phyloP scores from a whole-genome alignment of 495 filamentous ascomycete genomes.

The Lasiosphaeris hirsuta region DNA sequence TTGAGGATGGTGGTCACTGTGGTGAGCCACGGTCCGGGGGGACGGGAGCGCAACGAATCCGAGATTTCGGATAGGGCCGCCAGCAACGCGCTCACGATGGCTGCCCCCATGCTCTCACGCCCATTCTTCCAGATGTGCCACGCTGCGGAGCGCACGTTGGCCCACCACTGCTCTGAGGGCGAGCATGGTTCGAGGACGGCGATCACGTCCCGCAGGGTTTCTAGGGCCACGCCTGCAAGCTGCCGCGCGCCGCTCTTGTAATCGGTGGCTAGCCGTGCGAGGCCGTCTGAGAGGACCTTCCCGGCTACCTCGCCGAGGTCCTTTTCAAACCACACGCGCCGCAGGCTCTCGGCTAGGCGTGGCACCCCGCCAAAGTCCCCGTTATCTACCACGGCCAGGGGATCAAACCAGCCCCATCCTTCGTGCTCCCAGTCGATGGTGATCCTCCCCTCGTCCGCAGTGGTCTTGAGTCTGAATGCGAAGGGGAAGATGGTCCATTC shows the following conservation, averaged over 20 bases:
- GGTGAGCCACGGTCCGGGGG: constrained; percentile 27
- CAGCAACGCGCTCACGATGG: constrained; percentile 52
- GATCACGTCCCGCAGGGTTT: constrained; percentile 44
- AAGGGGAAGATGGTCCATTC: constrained; percentile 65
- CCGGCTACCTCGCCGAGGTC: constrained; percentile 41
- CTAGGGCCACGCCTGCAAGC: constrained; percentile 49
- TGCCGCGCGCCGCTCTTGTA: constrained; percentile 56
- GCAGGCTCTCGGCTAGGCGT: constrained; percentile 51
- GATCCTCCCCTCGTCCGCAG: constrained; percentile 39
- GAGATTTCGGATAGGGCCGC: constrained; percentile 35
- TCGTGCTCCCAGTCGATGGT: constrained; percentile 63
- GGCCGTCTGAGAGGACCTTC: constrained; percentile 40
- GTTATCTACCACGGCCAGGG: constrained; percentile 33
- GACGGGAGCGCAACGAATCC: constrained; percentile 29
- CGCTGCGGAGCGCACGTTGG: constrained; percentile 49
- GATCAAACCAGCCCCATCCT: constrained; percentile 54
- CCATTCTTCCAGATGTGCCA: constrained; percentile 66
- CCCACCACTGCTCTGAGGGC: constrained; percentile 49
- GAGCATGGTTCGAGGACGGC: constrained; percentile 12
- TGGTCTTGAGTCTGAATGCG: constrained; percentile 49
- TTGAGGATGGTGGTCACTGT: constrained; percentile 42
- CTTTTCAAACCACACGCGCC: constrained; percentile 55
- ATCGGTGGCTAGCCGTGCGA: constrained; percentile 48
- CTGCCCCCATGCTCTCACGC: constrained; percentile 60
- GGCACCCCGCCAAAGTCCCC: constrained; percentile 52